phyloP scores from a whole-genome alignment of 805 yeast genomes.

The Pichia gijzeniarum region DNA sequence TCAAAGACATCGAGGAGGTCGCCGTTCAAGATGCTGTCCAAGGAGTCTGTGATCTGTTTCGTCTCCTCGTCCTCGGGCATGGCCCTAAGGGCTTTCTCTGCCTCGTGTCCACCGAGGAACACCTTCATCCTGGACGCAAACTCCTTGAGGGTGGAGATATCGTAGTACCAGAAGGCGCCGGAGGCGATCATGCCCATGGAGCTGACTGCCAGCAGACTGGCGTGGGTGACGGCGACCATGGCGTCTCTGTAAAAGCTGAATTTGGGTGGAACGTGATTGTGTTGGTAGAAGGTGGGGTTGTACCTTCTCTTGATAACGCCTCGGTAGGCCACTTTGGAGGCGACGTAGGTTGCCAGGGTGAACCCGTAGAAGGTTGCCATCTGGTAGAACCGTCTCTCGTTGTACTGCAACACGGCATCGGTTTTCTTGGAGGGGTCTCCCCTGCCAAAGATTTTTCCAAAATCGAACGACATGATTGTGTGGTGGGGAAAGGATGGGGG shows the following conservation, averaged over 20 bases:
- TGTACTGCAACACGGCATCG: slow-evolving; percentile 41
- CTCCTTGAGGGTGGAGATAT: slow-evolving; percentile 61
- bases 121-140: slow-evolving; percentile 64
- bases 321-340: slow-evolving; percentile 68
- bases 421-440: slow-evolving; percentile 22
- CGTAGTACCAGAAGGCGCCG: slow-evolving; percentile 76
- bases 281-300: slow-evolving; percentile 70
- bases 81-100: slow-evolving; percentile 39
- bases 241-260: slow-evolving; percentile 79
- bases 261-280: slow-evolving; percentile 82
- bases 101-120: slow-evolving; percentile 61
- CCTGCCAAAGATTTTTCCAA: slow-evolving; percentile 28
- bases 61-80: slow-evolving; percentile 57
- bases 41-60: slow-evolving; percentile 43
- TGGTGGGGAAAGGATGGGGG: too few species aligned
- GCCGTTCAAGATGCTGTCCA: slow-evolving; percentile 13
- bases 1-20: slow-evolving; percentile 6
- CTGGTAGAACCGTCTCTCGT: slow-evolving; percentile 59
- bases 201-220: slow-evolving; percentile 67
- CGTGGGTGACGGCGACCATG: slow-evolving; percentile 74
- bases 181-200: slow-evolving; percentile 66
- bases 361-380: slow-evolving; percentile 68
- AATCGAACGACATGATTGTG: slow-evolving; percentile 17
- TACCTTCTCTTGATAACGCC: slow-evolving; percentile 69
- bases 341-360: slow-evolving; percentile 62